These are phyloP conservation scores for Candida albicans DNA, from an alignment of 1,139 yeast genomes.

Conservation along the genomic window DNA sequence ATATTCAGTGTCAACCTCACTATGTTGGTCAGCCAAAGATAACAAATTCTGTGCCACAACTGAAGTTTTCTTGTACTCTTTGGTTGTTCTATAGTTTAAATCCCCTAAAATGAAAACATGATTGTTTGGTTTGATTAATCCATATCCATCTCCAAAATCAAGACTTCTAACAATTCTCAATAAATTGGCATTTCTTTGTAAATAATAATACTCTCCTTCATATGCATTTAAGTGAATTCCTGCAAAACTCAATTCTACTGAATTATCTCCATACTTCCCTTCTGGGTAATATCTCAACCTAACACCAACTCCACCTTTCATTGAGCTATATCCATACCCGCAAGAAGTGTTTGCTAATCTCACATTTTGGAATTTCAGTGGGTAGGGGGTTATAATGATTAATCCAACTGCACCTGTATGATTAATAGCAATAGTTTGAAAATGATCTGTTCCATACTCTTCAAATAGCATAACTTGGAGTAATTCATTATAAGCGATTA, in stretches of 20 bases:
- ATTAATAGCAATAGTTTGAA: constrained; percentile 45
- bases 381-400: constrained; percentile 51
- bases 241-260: constrained; percentile 57
- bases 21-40: constrained; percentile 25
- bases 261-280: constrained; percentile 13
- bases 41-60: constrained; percentile 20
- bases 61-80: constrained; percentile 22
- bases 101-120: constrained; percentile 83
- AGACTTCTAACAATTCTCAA: constrained; percentile 50
- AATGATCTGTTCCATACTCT: constrained; percentile 32
- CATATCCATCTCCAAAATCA: constrained; percentile 61
- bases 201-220: constrained; percentile 57
- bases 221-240: constrained; percentile 73
- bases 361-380: constrained; percentile 31
- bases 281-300: constrained; percentile 42
- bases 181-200: constrained; percentile 54
- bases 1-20: constrained; percentile 15
- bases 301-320: constrained; percentile 75
- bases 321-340: constrained; percentile 60
- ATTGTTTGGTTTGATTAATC: constrained; percentile 51
- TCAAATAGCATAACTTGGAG: constrained; percentile 40
- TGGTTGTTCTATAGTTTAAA: constrained; percentile 68
- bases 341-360: constrained; percentile 41
- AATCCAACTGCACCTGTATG: constrained; percentile 69
- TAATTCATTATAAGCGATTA: constrained; percentile 41